These are phyloP conservation scores for Phaeoacremonium minimum DNA, from an alignment of 2,329 filamentous ascomycete genomes.

Conservation along the genomic window DNA sequence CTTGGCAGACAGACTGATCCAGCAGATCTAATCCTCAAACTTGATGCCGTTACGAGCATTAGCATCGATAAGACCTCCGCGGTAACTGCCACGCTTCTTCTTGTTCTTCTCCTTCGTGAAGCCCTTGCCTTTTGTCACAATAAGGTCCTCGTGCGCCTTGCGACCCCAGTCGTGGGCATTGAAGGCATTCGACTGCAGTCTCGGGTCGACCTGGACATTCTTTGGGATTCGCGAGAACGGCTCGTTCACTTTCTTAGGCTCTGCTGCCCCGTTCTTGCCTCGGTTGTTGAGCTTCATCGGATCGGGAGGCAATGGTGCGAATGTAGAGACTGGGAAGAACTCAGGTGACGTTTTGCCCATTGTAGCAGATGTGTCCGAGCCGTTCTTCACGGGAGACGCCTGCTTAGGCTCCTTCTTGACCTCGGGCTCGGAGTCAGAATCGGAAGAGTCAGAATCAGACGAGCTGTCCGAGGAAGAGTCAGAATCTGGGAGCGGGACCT, in stretches of 20 bases:
- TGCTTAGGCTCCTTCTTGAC: constrained; percentile 17
- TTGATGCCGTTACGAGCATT: constrained; percentile 80
- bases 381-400: constrained; percentile 12
- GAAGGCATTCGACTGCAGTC: constrained; percentile 75
- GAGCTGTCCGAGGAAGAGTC: constrained; percentile 22
- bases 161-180: constrained; percentile 84
- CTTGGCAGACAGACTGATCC: background rate
- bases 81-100: constrained; percentile 87
- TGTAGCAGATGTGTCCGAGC: constrained; percentile 39
- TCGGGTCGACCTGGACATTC: constrained; percentile 63
- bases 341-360: constrained; percentile 50
- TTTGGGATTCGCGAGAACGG: constrained; percentile 76
- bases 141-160: constrained; percentile 80
- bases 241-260: constrained; percentile 51
- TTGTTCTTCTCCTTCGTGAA: constrained; percentile 99
- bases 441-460: constrained; percentile 31
- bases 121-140: constrained; percentile 88
- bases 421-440: constrained; percentile 33
- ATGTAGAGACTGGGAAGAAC: constrained; percentile 28
- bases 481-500: constrained; percentile 25
- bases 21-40: constrained; percentile 71
- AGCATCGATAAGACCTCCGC: constrained; percentile 84
- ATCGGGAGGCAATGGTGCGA: constrained; percentile 50
- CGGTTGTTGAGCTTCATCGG: constrained; percentile 35
- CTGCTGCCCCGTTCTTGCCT: constrained; percentile 35